These are phyloP conservation scores for Yarrowia galli DNA, from an alignment of 1,139 yeast species.

Conservation along the genomic window DNA sequence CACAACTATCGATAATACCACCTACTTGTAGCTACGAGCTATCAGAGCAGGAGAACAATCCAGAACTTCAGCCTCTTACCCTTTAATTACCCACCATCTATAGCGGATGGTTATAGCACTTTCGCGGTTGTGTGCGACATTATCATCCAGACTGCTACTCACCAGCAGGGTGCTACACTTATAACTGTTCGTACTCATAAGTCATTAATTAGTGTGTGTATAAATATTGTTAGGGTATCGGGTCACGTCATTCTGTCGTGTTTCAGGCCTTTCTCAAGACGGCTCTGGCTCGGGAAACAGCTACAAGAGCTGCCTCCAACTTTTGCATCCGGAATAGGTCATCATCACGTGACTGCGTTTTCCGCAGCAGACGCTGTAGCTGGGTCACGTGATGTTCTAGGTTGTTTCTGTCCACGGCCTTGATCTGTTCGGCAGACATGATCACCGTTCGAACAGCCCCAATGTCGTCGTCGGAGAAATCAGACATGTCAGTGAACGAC, in stretches of 20 bases:
- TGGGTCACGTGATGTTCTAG: conserved; percentile 18
- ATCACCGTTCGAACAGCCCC: conserved; percentile 1
- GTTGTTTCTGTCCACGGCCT: conserved; percentile 6
- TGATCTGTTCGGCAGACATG: conserved; percentile 26
- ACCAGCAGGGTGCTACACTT: no score
- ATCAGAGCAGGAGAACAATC: no score
- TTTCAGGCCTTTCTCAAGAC: conserved; percentile 15
- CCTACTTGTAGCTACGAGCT: no score
- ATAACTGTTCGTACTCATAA: background rate
- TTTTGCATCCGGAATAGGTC: conserved; percentile 28
- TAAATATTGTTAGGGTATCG: background rate
- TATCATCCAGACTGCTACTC: no score
- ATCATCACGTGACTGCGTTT: conserved; percentile 13
- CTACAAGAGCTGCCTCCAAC: conserved; percentile 21
- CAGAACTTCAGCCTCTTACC: no score
- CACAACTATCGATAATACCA: no score
- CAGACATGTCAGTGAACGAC: conserved; percentile 3
- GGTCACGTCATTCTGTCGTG: background rate
- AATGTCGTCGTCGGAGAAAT: conserved; percentile 7
- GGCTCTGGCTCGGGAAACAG: conserved; percentile 19
- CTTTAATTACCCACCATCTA: no score
- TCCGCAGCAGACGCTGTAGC: background rate
- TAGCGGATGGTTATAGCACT: no score
- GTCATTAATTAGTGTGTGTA: conserved; percentile 3
- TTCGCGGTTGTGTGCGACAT: no score